A percentile compares a stretch with the other conserved stretches of the same genome.
Evolutionary conservation across 1,139 yeast genomes (phyloP).

Genomic region (Pichia sp.): DNA sequence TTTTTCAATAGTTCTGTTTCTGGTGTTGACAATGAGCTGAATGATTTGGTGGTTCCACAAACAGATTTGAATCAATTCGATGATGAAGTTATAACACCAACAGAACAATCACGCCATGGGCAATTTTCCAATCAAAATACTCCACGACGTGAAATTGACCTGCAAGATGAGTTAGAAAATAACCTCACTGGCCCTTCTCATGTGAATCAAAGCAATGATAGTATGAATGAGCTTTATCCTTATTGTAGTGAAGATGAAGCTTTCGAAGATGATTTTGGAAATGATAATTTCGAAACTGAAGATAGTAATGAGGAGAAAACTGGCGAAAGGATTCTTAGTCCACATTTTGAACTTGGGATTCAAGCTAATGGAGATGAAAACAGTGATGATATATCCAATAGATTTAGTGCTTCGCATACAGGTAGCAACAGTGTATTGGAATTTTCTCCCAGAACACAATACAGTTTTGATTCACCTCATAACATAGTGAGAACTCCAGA

Average conservation of each 20-base stretch:
- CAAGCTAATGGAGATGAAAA: neutral
- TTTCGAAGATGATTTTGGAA: slow-evolving; percentile 1
- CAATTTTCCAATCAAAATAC: neutral
- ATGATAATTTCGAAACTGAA: neutral
- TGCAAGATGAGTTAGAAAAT: slow-evolving; percentile 15
- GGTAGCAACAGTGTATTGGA: slow-evolving; percentile 7
- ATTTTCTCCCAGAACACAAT: slow-evolving; percentile 11
- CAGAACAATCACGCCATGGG: slow-evolving; percentile 2
- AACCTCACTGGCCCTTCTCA: neutral
- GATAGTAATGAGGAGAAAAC: neutral
- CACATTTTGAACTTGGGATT: no score
- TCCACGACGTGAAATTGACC: slow-evolving; percentile 10
- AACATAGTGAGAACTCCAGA: neutral
- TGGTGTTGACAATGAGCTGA: neutral
- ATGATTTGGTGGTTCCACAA: neutral
- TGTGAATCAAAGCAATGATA: neutral
- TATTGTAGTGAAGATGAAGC: slow-evolving; percentile 4
- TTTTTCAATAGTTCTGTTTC: slow-evolving; percentile 5
- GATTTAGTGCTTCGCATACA: neutral
- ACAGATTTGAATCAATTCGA: neutral
- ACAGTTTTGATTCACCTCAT: neutral
- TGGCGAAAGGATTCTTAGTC: no score
- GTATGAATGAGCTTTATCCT: slow-evolving; percentile 15
- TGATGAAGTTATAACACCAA: slow-evolving; percentile 5
- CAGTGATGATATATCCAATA: neutral